Evolutionary conservation across 2,329 filamentous ascomycete species (phyloP), one percentile per base, ranked within the genome.

Genomic region (Fusarium proliferatum): DNA sequence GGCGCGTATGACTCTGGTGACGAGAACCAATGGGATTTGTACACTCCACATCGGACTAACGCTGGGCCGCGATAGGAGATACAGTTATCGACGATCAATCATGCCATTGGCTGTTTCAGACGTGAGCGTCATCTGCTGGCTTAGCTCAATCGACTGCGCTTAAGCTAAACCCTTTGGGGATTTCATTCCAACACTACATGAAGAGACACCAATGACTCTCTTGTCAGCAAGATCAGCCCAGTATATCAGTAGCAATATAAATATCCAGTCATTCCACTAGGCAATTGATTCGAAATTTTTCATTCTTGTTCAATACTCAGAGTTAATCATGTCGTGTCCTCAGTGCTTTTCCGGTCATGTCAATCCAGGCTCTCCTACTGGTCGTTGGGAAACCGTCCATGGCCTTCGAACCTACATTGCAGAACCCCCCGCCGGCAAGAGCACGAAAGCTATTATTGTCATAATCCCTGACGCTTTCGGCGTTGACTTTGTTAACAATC

Each of bases 381-480:
- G 87, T 36, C 80, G 79, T n/a, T 79, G 82, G 57, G 81, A 82
- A 63, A 84, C 81, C 26, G 72, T 89, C 23, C 85, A 89, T 71
- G 85, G 84, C 30, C 81, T 88, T 8, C 78, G 85, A 41, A 82
- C 84, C 3, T 90, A 90, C 66, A 80, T 88, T 21, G 80, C 83
- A 12, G 82, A 79, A 46, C 82, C 83, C 0, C 34, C 78, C 0
- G 62, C 75, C n/a, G 80, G 82, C 3, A 58, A 48, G 15, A 12
- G 63, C 2, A 46, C 81, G n/a, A 85, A 84, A 42, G 88, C 82
- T 16, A 84, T 88, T 65, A 79, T 90, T 15, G 85, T 90, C 46
- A 82, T 89, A 56, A 82, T 90, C 38, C 83, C 88, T 0, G 88
- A 90, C 75, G 85, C 85, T 0, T 89, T 90, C 72, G 88, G 88